These are phyloP conservation scores for Coemansia sp. DNA, from an alignment of 192 early-diverging fungal genomes.

Conservation along the genomic window DNA sequence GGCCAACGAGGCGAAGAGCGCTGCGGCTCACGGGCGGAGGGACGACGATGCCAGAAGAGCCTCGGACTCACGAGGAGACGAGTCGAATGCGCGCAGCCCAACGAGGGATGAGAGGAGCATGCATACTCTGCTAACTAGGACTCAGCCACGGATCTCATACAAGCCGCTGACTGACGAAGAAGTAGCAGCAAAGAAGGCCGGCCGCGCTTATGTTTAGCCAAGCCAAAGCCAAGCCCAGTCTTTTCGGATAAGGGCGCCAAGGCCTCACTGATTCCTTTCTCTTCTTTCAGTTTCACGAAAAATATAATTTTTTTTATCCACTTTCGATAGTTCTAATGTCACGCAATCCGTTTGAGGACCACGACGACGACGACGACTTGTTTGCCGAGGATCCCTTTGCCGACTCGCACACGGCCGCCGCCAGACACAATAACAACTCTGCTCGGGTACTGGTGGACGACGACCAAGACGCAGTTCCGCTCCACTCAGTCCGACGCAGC, in stretches of 20 bases:
- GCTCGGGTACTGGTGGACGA: slow-evolving; percentile 19
- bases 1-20: slow-evolving; percentile 26
- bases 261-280: background rate
- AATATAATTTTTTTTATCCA: background rate
- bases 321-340: slow-evolving; percentile 27
- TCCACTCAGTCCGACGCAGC: slow-evolving; percentile 43
- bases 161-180: slow-evolving; percentile 44
- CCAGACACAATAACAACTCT: slow-evolving; percentile 15
- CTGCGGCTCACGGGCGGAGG: background rate
- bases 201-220: background rate
- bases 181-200: slow-evolving; percentile 39
- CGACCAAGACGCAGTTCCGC: slow-evolving; percentile 45
- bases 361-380: slow-evolving; percentile 37
- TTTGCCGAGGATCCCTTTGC: slow-evolving; percentile 49
- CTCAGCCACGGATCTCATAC: slow-evolving; percentile 29
- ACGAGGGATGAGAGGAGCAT: slow-evolving; percentile 8
- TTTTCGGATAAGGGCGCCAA: slow-evolving; percentile 2
- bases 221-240: background rate
- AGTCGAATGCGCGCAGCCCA: background rate
- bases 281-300: slow-evolving; percentile 7
- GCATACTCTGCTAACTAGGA: slow-evolving; percentile 22
- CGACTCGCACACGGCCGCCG: slow-evolving; percentile 27
- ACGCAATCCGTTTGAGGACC: slow-evolving; percentile 53
- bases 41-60: background rate
- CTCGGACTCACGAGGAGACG: background rate